Percentiles rank a stretch among this genome's conserved stretches.
Evolutionary conservation across 192 early-diverging fungal genomes (phyloP).

Genomic region (Backusella circina): DNA sequence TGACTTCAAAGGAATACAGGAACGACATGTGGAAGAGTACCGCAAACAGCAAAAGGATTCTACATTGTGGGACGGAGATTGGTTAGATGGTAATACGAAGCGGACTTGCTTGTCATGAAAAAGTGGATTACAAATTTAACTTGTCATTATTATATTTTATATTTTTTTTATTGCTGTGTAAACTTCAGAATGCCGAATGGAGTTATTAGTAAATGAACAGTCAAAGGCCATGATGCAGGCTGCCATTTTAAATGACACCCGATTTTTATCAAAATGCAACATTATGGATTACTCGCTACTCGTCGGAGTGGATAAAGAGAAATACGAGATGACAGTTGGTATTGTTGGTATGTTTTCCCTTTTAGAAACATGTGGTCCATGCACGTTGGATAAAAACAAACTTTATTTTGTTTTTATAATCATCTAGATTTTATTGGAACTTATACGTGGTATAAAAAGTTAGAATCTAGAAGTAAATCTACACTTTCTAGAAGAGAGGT

Average conservation of each 20-base stretch:
- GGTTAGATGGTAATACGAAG: conserved; percentile 54
- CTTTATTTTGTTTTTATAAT: neutral
- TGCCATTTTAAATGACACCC: conserved; percentile 87
- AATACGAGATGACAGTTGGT: conserved; percentile 84
- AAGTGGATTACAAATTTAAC: too few species aligned
- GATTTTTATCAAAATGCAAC: conserved; percentile 86
- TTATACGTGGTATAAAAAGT: conserved; percentile 96
- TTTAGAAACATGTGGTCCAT: neutral
- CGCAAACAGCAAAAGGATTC: conserved; percentile 35
- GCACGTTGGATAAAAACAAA: neutral
- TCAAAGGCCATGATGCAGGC: conserved; percentile 77
- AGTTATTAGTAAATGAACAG: conserved; percentile 79
- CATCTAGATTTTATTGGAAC: conserved; percentile 87
- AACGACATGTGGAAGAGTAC: conserved; percentile 48
- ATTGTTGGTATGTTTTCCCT: conserved; percentile 62
- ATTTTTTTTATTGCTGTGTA: neutral
- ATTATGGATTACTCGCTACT: conserved; percentile 98
- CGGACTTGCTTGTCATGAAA: neutral
- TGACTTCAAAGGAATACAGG: conserved; percentile 75
- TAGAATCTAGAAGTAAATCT: conserved; percentile 75
- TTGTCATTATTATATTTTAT: neutral
- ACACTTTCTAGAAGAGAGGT: conserved; percentile 78
- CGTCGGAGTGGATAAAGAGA: conserved; percentile 86
- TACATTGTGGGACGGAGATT: conserved; percentile 69
- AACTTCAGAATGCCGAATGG: conserved; percentile 40